phyloP scores from a whole-genome alignment of 2,329 filamentous ascomycete species.

The Xenosphaeropsis pyriputrescens region DNA sequence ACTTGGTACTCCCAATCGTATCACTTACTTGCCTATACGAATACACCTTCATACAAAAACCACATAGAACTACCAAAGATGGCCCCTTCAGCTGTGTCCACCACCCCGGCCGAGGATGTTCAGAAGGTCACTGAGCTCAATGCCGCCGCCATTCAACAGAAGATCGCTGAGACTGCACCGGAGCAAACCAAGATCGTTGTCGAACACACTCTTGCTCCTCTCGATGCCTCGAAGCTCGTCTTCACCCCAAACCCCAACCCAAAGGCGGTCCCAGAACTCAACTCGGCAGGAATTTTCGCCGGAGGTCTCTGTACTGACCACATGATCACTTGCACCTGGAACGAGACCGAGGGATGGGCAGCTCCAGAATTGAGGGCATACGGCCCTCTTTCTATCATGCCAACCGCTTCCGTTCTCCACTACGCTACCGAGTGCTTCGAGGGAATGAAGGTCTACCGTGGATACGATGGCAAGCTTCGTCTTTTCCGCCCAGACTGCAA shows the following conservation, averaged over 20 bases:
- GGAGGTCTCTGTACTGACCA: constrained; percentile 54
- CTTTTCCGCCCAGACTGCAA: constrained; percentile 48
- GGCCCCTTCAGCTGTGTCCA: constrained; percentile 29
- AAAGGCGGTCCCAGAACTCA: constrained; percentile 31
- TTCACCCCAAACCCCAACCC: constrained; percentile 35
- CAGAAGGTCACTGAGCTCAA: constrained; percentile 35
- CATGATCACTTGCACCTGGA: constrained; percentile 68
- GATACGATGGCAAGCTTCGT: constrained; percentile 46
- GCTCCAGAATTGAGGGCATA: constrained; percentile 63
- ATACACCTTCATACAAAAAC: neutral
- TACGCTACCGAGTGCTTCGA: constrained; percentile 87
- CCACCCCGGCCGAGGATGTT: constrained; percentile 21
- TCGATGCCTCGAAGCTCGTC: constrained; percentile 46
- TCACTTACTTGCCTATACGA: too few relatives aligned
- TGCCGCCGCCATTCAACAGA: constrained; percentile 34
- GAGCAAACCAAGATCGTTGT: neutral
- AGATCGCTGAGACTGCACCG: constrained; percentile 18
- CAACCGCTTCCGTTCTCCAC: constrained; percentile 68
- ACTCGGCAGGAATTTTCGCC: constrained; percentile 7
- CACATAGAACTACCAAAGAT: constrained; percentile 15
- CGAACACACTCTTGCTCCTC: constrained; percentile 11
- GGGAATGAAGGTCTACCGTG: constrained; percentile 61
- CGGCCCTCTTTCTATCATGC: constrained; percentile 63
- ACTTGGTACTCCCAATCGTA: too few relatives aligned
- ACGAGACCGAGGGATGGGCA: constrained; percentile 49